These are phyloP conservation scores for Penicillium crustosum DNA, from an alignment of 2,329 filamentous ascomycete genomes.

Conservation along the genomic window DNA sequence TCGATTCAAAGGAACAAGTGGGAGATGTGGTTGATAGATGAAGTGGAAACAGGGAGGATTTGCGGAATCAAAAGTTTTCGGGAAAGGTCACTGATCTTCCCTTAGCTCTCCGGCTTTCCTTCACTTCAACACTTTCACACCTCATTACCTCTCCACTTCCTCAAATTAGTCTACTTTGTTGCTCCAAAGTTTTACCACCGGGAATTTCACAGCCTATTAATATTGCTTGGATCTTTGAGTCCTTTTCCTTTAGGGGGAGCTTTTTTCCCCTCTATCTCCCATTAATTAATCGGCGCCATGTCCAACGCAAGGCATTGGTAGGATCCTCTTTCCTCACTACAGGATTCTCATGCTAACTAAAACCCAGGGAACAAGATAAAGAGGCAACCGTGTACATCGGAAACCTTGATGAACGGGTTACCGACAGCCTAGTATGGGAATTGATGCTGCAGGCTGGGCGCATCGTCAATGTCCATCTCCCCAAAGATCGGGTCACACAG, in stretches of 20 bases:
- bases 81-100: constrained; percentile 25
- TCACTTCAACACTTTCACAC: constrained; percentile 9
- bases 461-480: constrained; percentile 96
- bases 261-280: not conserved
- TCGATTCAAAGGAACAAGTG: constrained; percentile 3
- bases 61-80: constrained; percentile 34
- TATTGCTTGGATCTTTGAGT: not conserved
- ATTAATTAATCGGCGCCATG: constrained; percentile 49
- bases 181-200: not conserved
- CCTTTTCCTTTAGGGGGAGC: not conserved
- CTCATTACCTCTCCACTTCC: constrained; percentile 1
- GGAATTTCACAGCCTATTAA: not conserved
- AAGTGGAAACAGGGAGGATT: constrained; percentile 10
- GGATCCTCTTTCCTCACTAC: constrained; percentile 3
- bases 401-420: constrained; percentile 95
- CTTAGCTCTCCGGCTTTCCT: constrained; percentile 19
- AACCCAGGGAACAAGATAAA: constrained; percentile 88
- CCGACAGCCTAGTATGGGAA: constrained; percentile 89
- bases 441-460: constrained; percentile 97
- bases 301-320: constrained; percentile 76
- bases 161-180: not conserved
- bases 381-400: constrained; percentile 97
- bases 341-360: constrained; percentile 13
- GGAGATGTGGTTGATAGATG: constrained; percentile 18
- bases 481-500: constrained; percentile 96